These are phyloP conservation scores for Triticum aestivum DNA, from an alignment of 176 grass and related monocot genomes.

Conservation along the genomic window DNA sequence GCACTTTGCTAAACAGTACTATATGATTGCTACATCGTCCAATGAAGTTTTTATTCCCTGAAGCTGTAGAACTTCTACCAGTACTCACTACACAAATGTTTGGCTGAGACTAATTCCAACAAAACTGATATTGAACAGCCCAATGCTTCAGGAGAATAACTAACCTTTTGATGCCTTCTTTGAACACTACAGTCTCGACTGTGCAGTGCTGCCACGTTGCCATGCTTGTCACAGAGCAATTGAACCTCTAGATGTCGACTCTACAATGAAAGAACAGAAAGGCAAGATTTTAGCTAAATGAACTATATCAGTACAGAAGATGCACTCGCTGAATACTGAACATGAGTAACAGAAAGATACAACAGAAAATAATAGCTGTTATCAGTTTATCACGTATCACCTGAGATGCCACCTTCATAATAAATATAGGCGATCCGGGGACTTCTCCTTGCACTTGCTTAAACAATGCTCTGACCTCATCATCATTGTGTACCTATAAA, in stretches of 20 bases:
- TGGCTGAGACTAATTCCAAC: conserved; percentile 8
- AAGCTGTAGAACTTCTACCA: conserved; percentile 25
- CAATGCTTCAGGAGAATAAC: conserved; percentile 13
- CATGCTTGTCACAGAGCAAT: conserved; percentile 90
- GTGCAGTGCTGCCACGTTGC: conserved; percentile 94
- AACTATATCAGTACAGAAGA: conserved; percentile 26
- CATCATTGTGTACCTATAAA: conserved; percentile 93
- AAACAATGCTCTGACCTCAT: conserved; percentile 94
- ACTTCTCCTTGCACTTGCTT: conserved; percentile 99
- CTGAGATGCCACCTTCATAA: conserved; percentile 99
- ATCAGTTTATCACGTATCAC: conserved; percentile 47
- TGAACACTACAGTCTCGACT: conserved; percentile 99
- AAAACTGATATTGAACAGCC: conserved; percentile 16
- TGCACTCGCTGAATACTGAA: conserved; percentile 15
- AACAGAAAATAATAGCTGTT: background rate
- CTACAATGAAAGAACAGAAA: conserved; percentile 44
- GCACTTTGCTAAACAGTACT: conserved; percentile 2
- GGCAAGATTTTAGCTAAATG: conserved; percentile 21
- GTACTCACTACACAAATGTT: conserved; percentile 20
- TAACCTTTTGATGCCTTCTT: conserved; percentile 98
- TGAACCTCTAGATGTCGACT: conserved; percentile 99
- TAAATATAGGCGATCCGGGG: conserved; percentile 98
- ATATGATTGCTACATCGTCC: background rate
- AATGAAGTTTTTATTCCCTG: conserved; percentile 12
- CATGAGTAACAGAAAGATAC: background rate